Conservation (phyloP, 345 rosid genomes). For the Draba incana region DNA sequence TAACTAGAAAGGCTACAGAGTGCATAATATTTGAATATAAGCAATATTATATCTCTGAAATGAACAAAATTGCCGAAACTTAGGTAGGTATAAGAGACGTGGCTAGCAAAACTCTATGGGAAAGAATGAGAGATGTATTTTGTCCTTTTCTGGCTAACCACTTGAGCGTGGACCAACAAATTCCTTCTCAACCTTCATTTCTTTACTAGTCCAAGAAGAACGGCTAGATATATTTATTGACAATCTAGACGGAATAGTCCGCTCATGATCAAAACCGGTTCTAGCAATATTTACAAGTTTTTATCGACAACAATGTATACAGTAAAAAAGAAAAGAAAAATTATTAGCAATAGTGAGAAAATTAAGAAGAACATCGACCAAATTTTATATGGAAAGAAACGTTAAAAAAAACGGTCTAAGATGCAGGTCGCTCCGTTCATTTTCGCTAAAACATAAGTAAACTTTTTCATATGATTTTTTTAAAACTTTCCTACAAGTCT, state of each 20-base stretch:
- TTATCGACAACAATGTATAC: too few species aligned
- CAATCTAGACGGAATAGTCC: too few species aligned
- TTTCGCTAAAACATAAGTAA: not conserved
- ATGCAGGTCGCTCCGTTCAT: not conserved
- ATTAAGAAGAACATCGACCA: too few species aligned
- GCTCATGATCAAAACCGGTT: too few species aligned
- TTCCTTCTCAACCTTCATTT: not conserved
- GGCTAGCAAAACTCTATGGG: slow-evolving; percentile 28
- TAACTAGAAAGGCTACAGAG: not conserved
- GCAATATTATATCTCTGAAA: slow-evolving; percentile 2
- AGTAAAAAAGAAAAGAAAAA: too few species aligned
- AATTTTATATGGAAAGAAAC: too few species aligned
- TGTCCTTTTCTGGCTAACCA: slow-evolving; percentile 33
- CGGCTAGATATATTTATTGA: too few species aligned
- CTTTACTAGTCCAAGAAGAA: not conserved
- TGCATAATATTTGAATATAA: slow-evolving; percentile 3
- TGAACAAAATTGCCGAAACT: slow-evolving; percentile 15
- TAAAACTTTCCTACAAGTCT: not conserved
- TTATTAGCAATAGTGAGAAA: too few species aligned
- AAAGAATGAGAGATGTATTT: slow-evolving; percentile 31
- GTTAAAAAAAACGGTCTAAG: not conserved
- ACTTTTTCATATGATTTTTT: not conserved
- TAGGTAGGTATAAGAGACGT: slow-evolving; percentile 21
- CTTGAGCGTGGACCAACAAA: slow-evolving; percentile 12
- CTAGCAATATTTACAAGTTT: too few species aligned